Conservation (phyloP, 495 filamentous ascomycete genomes). For the Penicillium paxilli region DNA sequence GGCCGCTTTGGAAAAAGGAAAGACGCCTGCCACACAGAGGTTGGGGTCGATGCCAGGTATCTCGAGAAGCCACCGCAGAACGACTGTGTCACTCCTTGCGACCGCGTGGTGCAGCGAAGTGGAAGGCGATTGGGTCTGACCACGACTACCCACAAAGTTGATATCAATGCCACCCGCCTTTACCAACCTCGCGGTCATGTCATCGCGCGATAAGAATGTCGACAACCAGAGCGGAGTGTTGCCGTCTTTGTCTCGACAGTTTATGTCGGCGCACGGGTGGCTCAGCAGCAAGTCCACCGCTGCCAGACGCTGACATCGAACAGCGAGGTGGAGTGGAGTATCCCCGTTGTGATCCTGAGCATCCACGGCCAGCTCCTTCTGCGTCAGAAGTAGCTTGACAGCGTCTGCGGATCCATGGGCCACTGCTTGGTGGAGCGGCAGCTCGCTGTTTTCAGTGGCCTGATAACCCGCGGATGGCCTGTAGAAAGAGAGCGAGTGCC, state of each 20-base stretch:
- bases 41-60: not conserved
- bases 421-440: slow-evolving; percentile 9
- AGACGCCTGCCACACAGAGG: not conserved
- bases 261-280: not conserved
- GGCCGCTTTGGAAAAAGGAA: not conserved
- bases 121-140: slow-evolving; percentile 3
- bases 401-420: slow-evolving; percentile 2
- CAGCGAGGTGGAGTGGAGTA: slow-evolving; percentile 11
- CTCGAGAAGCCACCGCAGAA: not conserved
- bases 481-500: not conserved
- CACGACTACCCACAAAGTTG: slow-evolving; percentile 5
- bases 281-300: slow-evolving; percentile 8
- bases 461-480: not conserved
- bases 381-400: slow-evolving; percentile 7
- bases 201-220: slow-evolving; percentile 5
- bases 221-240: slow-evolving; percentile 16
- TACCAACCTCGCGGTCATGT: slow-evolving; percentile 7
- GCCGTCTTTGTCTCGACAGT: slow-evolving; percentile 4
- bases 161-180: not conserved
- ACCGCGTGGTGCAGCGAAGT: slow-evolving; percentile 8
- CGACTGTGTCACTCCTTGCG: slow-evolving; percentile 6
- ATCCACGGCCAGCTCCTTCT: not conserved
- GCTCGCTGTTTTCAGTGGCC: slow-evolving; percentile 2
- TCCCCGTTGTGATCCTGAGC: slow-evolving; percentile 6
- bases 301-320: slow-evolving; percentile 3